Evolutionary conservation across 306 rosid genomes (phyloP).

Genomic region (Prunus mira): DNA sequence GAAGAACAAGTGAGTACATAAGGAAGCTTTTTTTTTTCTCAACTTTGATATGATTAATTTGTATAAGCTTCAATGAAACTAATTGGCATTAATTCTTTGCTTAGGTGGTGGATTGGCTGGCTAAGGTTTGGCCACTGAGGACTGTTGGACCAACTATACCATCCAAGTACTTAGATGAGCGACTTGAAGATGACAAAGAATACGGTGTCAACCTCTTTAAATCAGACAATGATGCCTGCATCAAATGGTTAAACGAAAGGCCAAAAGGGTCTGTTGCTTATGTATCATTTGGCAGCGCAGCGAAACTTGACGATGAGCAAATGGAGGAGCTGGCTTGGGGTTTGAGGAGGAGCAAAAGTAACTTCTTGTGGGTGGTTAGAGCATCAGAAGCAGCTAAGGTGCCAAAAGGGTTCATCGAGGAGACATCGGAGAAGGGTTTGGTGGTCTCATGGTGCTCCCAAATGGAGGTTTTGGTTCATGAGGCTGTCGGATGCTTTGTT

Average conservation of each 20-base stretch:
- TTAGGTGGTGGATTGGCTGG: conserved; percentile 25
- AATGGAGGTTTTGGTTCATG: conserved; percentile 11
- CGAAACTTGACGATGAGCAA: conserved; percentile 16
- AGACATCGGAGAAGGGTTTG: conserved; percentile 12
- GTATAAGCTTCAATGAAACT: not conserved
- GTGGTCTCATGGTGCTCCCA: conserved; percentile 15
- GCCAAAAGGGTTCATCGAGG: conserved; percentile 27
- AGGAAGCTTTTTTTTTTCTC: too few species aligned
- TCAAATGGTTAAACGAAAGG: conserved; percentile 25
- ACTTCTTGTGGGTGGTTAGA: conserved; percentile 41
- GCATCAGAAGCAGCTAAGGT: conserved; percentile 18
- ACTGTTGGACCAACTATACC: conserved; percentile 37
- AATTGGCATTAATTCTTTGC: not conserved
- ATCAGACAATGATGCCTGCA: not conserved
- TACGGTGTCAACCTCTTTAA: conserved; percentile 15
- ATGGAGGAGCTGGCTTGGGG: conserved; percentile 28
- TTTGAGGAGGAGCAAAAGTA: not conserved
- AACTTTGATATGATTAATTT: not conserved
- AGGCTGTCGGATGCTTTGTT: conserved; percentile 12
- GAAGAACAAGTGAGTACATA: conserved; percentile 41
- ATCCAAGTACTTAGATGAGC: conserved; percentile 19
- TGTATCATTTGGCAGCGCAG: conserved; percentile 34
- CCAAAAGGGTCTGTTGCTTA: conserved; percentile 14
- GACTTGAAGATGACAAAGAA: conserved; percentile 21
- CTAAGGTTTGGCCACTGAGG: conserved; percentile 8